Base-by-base conservation (phyloP, 2,329 filamentous ascomycete genomes). In the Fusarium scirpi region DNA sequence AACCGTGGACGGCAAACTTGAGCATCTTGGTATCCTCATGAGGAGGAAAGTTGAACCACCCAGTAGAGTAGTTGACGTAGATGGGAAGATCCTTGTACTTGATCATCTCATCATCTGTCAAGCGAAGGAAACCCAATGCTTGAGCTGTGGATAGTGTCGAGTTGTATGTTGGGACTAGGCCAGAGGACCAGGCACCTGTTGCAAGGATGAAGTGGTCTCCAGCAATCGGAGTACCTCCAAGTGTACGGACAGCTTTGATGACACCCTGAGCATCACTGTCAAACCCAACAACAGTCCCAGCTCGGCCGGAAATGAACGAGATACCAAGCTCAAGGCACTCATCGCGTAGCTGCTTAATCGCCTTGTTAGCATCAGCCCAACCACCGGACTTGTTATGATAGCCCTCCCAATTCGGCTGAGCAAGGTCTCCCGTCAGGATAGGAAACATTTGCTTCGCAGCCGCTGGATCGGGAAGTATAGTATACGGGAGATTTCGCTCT, bases 11-110 rank as follows among this genome's bases (percentile, higher is more conserved):
- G 4, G 70, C 69, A 40, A 72, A 55, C 27, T 73, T 73, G 25
- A 73, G 68, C 54, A 65, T 61, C 20, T 57, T 66, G 1, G 68
- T 57, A 6, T 71, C 70, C 2, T 59, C 40, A 2, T 73, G 71
- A 2, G 70, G 71, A 11, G 71, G 71, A 8, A 73, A 73, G 48
- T 71, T 71, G 58, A 73, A 73, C 70, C 70, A 73, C 2, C 71
- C 71, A 1, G 70, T 71, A 2, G 68, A 30, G 13, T 67, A 73
- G 45, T 73, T 71, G 15, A 67, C 55, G 13, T 70, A 73, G 15
- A 73, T 73, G 0, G 71, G 71, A 2, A 73, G 52, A 1, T 68
- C 9, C 20, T 60, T 62, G 34, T 70, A 69, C 54, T 58, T 66
- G 20, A 34, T 29, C 54, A 65, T 60, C 38, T 73, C 71, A 0